Percentiles rank a stretch among this genome's conserved stretches.
Evolutionary conservation across 768 basidiomycete genomes (phyloP).

Genomic region (Termitomyces eurrhizus): DNA sequence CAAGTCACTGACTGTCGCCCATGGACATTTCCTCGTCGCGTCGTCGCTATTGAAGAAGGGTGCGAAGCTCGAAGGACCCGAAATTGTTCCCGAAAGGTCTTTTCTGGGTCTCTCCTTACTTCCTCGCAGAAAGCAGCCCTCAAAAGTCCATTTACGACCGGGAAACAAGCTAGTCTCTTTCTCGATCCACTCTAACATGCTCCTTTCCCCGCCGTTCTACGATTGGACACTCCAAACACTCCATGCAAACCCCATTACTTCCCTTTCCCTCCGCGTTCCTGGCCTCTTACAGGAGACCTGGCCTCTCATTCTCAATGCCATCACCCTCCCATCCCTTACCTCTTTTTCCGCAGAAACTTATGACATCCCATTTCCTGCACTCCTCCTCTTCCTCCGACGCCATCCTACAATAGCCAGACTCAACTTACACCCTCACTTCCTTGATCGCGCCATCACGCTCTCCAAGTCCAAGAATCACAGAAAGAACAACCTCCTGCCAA

Average conservation of each 20-base stretch:
- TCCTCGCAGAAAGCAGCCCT: background rate
- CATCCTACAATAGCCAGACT: conserved; percentile 20
- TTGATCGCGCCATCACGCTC: background rate
- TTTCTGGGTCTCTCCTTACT: conserved; percentile 4
- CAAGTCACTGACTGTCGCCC: conserved; percentile 13
- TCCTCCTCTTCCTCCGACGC: conserved; percentile 22
- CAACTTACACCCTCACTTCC: conserved; percentile 16
- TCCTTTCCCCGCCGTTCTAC: conserved; percentile 19
- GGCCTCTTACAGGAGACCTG: conserved; percentile 14
- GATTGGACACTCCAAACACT: conserved; percentile 21
- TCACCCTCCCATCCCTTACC: conserved; percentile 20
- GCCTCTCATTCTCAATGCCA: conserved; percentile 14
- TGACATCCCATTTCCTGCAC: conserved; percentile 16
- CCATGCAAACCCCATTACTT: conserved; percentile 15
- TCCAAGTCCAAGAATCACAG: background rate
- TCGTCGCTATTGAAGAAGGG: background rate
- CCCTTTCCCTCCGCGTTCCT: conserved; percentile 17
- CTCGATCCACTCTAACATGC: conserved; percentile 16
- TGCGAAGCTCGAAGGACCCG: background rate
- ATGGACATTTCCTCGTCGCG: conserved; percentile 18
- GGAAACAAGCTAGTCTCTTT: conserved; percentile 13
- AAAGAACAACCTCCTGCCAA: conserved; percentile 11
- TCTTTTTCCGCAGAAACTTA: conserved; percentile 14
- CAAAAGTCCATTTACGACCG: background rate
- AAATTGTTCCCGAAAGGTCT: background rate